Evolutionary conservation across 768 basidiomycete species (phyloP), one percentile per base, ranked within the genome.

Genomic region (Podaxis pistillaris): DNA sequence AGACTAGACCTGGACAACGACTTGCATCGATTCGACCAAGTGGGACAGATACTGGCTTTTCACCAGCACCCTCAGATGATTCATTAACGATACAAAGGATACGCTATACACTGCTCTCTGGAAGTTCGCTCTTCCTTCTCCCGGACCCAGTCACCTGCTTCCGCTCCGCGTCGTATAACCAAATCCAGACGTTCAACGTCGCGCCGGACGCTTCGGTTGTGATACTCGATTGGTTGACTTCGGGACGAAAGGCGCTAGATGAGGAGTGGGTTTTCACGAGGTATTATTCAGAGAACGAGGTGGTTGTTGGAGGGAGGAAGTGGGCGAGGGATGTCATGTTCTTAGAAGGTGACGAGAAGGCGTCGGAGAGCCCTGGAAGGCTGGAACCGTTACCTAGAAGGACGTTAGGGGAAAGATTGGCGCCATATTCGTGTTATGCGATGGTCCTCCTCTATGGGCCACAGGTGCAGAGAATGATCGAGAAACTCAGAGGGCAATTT

Each of bases 121-220:
- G 73, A 0, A 80, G 87, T 41, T 77, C 83, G 1, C 80, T 98
- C 55, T 85, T 95, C 69, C 81, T 97, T 53, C 85, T 98, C 30
- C 96, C 95, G 1, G 91, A 96, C 69, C 93, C 95, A 24, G 93
- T 97, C 53, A 94, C 95, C 22, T 97, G 95, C 74, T 98, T 96
- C 77, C 84, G 85, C 28, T 79, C 81, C 22, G 92, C 96, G 7
- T 84, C 83, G 0, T 98, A 98, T 75, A 82, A 83, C 63, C 96
- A 98, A 71, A 76, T 79, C 2, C 96, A 98, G 78, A 86, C 80
- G 46, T 94, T 98, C 74, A 76, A 79, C 59, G 80, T 97, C 38
- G 80, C 80, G 8, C 68, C 68, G 9, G 79, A 79, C 47, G 82
- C 89, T 8, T 91, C 90, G 12, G 76, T 88, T 7, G 81, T 93